These are phyloP conservation scores for Leccinum rimulosum DNA, from an alignment of 768 basidiomycete species.

Conservation along the genomic window DNA sequence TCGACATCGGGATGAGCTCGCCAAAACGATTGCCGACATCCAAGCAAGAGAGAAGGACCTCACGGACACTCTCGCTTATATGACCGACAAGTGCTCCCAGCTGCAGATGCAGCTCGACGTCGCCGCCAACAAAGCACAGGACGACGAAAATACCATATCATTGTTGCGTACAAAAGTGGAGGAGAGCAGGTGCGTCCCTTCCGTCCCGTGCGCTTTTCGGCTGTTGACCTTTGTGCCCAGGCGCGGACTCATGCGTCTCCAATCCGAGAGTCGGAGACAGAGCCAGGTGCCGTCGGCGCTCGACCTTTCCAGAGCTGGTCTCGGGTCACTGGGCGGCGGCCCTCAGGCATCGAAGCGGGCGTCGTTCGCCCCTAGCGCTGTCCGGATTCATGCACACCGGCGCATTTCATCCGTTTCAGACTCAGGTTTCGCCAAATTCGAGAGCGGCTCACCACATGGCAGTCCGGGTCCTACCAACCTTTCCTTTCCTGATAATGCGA, in stretches of 20 bases:
- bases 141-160: constrained; percentile 75
- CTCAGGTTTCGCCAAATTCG: constrained; percentile 40
- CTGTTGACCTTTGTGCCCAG: constrained; percentile 35
- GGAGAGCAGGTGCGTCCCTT: constrained; percentile 66
- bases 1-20: constrained; percentile 70
- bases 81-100: constrained; percentile 62
- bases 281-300: constrained; percentile 50
- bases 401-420: constrained; percentile 77
- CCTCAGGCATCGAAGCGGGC: constrained; percentile 65
- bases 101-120: constrained; percentile 57
- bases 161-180: constrained; percentile 82
- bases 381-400: constrained; percentile 52
- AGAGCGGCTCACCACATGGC: constrained; percentile 29
- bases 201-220: not conserved
- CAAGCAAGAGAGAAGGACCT: constrained; percentile 57
- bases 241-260: constrained; percentile 83
- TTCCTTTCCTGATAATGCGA: constrained; percentile 32
- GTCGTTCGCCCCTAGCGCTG: constrained; percentile 61
- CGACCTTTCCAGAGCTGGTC: constrained; percentile 54
- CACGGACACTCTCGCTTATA: constrained; percentile 58
- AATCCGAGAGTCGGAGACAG: constrained; percentile 69
- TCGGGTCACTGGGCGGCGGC: constrained; percentile 34
- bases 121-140: constrained; percentile 51
- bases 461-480: constrained; percentile 37
- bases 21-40: constrained; percentile 47